phyloP scores from a whole-genome alignment of 192 early-diverging fungal species.

The Backusella tarrabulga region DNA sequence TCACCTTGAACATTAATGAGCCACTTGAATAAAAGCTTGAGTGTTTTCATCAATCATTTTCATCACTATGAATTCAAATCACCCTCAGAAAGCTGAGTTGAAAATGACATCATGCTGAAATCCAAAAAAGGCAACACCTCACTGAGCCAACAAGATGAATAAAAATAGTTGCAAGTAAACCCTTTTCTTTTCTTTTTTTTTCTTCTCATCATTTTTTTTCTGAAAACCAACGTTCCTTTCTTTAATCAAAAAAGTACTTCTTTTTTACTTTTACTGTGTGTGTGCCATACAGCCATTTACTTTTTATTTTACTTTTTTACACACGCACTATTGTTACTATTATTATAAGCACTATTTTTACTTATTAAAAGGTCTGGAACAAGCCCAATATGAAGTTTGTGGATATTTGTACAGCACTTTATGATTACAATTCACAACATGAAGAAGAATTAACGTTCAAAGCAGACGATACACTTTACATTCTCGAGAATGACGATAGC shows the following conservation, averaged over 20 bases:
- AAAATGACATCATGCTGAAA: conserved; percentile 12
- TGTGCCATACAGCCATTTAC: not conserved
- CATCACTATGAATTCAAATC: too few species aligned
- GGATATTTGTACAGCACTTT: conserved; percentile 75
- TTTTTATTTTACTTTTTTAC: not conserved
- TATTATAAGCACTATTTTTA: not conserved
- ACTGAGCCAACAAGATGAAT: not conserved
- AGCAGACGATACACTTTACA: conserved; percentile 86
- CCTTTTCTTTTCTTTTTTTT: not conserved
- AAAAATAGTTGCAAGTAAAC: not conserved
- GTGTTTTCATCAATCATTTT: too few species aligned
- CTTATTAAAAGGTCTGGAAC: not conserved
- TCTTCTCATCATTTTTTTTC: not conserved
- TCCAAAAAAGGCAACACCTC: not conserved
- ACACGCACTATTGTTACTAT: not conserved
- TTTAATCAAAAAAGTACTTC: not conserved
- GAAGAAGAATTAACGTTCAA: conserved; percentile 84
- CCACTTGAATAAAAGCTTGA: too few species aligned
- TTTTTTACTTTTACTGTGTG: not conserved
- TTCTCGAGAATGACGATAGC: conserved; percentile 83
- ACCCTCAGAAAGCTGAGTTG: not conserved
- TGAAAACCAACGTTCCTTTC: not conserved
- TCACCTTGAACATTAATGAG: too few species aligned
- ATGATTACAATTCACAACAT: conserved; percentile 84
- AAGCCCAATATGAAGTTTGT: conserved; percentile 39